Conservation (phyloP, 768 basidiomycete genomes). For the Pleurotus sapidus region DNA sequence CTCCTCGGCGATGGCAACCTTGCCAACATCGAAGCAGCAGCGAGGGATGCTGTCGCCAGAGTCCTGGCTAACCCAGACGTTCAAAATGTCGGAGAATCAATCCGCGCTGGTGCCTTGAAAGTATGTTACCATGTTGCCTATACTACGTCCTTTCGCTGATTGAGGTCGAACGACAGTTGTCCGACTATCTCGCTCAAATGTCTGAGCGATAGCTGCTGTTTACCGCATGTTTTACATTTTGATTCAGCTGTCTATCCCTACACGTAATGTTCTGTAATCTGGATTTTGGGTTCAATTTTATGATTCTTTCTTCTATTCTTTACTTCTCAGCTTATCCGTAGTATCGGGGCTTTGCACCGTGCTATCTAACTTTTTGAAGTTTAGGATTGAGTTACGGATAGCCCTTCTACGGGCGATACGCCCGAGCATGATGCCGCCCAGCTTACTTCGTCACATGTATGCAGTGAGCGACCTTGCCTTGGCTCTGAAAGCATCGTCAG, state of each 20-base stretch:
- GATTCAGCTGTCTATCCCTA: background rate
- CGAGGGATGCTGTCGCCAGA: conserved; percentile 71
- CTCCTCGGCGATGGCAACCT: conserved; percentile 54
- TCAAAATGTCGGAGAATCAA: conserved; percentile 77
- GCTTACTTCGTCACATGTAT: too few relatives aligned
- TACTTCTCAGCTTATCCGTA: background rate
- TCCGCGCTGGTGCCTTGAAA: conserved; percentile 81
- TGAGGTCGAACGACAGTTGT: conserved; percentile 34
- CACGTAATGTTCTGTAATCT: conserved; percentile 1
- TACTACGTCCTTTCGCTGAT: conserved; percentile 2
- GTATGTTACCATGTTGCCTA: conserved; percentile 34
- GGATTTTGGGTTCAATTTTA: background rate
- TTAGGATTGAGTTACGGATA: background rate
- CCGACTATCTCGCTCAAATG: conserved; percentile 71
- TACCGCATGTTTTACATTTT: background rate
- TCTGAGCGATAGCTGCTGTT: conserved; percentile 35
- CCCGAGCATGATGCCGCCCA: too few relatives aligned
- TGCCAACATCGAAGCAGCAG: conserved; percentile 57
- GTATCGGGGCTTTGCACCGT: background rate
- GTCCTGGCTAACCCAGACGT: conserved; percentile 86
- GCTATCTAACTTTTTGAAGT: conserved; percentile 3
- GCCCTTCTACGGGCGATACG: too few relatives aligned
- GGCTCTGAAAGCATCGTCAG: background rate
- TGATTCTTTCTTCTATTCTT: background rate
- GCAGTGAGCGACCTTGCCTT: background rate